Base-by-base conservation (phyloP, 2,329 filamentous ascomycete genomes). In the Penicillium fuscoglaucum region DNA sequence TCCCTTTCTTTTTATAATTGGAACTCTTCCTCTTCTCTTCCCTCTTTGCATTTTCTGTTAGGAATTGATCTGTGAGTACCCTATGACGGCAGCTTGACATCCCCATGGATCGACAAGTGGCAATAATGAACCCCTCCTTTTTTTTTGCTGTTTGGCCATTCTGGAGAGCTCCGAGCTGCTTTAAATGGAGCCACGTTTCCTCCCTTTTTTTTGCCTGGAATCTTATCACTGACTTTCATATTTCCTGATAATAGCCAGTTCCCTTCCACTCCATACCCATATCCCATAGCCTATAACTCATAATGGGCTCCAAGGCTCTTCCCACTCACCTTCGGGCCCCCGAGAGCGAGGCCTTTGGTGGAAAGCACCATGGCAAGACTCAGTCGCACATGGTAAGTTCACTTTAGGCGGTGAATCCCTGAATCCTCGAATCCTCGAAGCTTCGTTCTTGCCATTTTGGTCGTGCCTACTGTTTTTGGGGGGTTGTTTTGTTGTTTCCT, bases 301-400 rank as follows among this genome's bases (percentile, higher is more conserved):
- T 68, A 70, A 93, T 93, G 89, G 87, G 90, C 65, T 83, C 85
- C 72, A 91, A 85, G 79, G 90, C 90, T 64, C 81, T 97, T 69
- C 91, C 93, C 65, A 83, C 90, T 44, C 93, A 96, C 83, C 84
- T 97, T 71, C 93, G 74, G 57, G 73, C 76, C 48, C 69, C 91
- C 62, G 78, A 79, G 59, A 69, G 70, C 39, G 66, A 68, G 59
- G 72, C 69, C 50, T 72, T 76, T 59, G 72, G 71, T 62, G 74
- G 78, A 63, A 81, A 81, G 71, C 80, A 81, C 70, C 81, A 83
- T 69, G 80, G 78, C 63, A 83, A 83, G 72, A 79, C 80, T 53
- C 81, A 83, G 68, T 82, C 80, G 60, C 81, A 83, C 68, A 81
- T 83, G 76, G 81, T 83, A 75, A 79, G 81, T 78, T n/a, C 19